These are phyloP conservation scores for Colletotrichum siamense DNA, from an alignment of 2,329 filamentous ascomycete genomes.

Conservation along the genomic window DNA sequence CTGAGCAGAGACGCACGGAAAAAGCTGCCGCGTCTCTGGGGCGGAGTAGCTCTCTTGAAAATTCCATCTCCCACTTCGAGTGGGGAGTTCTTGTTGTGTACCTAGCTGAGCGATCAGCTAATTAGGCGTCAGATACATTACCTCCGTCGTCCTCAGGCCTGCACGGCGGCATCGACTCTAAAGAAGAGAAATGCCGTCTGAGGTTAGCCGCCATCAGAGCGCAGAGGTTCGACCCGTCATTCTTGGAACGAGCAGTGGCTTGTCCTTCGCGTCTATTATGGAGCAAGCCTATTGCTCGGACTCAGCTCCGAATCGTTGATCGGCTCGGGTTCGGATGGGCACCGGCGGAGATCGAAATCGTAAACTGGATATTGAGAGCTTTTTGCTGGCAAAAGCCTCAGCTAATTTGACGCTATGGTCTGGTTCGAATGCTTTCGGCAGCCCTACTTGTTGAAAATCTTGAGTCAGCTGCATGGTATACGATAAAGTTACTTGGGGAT, in stretches of 20 bases:
- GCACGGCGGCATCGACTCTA: neutral
- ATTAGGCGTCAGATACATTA: neutral
- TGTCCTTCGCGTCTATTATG: neutral
- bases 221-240: neutral
- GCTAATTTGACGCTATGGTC: neutral
- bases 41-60: neutral
- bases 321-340: neutral
- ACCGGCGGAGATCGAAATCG: neutral
- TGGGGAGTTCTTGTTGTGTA: neutral
- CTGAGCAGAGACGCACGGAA: neutral
- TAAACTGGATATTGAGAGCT: neutral
- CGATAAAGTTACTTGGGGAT: neutral
- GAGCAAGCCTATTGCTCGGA: neutral
- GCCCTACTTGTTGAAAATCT: neutral
- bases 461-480: neutral
- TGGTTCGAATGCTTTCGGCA: neutral
- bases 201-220: neutral
- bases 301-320: neutral
- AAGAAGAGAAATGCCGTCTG: neutral
- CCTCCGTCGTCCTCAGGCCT: neutral
- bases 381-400: neutral
- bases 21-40: neutral
- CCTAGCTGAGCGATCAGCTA: neutral
- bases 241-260: neutral
- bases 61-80: neutral